A percentile compares a stretch with the other conserved stretches of the same genome.
Evolutionary conservation across 2,329 filamentous ascomycete genomes (phyloP).

Genomic region (Amylocarpus encephaloides): DNA sequence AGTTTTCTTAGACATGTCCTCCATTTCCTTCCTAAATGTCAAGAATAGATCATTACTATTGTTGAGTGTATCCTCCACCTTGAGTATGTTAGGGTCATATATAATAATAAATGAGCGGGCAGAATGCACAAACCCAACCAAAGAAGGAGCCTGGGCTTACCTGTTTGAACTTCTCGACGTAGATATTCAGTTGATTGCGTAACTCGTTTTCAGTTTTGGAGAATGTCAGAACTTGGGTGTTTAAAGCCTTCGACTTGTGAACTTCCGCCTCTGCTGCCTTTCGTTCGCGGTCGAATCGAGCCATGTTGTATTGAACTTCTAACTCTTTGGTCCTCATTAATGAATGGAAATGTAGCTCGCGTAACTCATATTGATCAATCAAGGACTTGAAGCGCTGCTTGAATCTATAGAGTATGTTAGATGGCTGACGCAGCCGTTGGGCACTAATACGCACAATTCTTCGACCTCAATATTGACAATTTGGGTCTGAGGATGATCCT

Average conservation of each 20-base stretch:
- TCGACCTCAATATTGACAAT: constrained; percentile 83
- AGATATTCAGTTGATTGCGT: constrained; percentile 91
- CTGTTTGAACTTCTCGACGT: constrained; percentile 99
- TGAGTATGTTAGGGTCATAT: constrained; percentile 39
- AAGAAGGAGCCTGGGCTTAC: constrained; percentile 45
- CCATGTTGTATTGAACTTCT: constrained; percentile 87
- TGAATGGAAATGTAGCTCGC: constrained; percentile 89
- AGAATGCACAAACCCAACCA: constrained; percentile 2
- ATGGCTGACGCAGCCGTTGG: neutral
- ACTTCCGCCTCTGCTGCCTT: constrained; percentile 80
- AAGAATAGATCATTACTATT: constrained; percentile 97
- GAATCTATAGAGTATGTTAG: constrained; percentile 51
- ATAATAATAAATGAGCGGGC: neutral
- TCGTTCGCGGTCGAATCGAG: constrained; percentile 82
- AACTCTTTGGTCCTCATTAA: constrained; percentile 90
- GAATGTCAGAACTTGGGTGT: constrained; percentile 87
- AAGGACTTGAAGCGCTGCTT: constrained; percentile 89
- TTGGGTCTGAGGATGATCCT: constrained; percentile 74
- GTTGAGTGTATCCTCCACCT: constrained; percentile 98
- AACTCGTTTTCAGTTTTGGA: constrained; percentile 94
- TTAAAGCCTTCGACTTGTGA: constrained; percentile 74
- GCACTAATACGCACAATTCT: constrained; percentile 59
- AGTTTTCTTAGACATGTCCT: constrained; percentile 99
- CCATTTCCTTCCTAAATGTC: constrained; percentile 98
- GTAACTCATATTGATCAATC: constrained; percentile 92